Conservation (phyloP, 2,329 filamentous ascomycete species). For the Trichoderma hamatum region DNA sequence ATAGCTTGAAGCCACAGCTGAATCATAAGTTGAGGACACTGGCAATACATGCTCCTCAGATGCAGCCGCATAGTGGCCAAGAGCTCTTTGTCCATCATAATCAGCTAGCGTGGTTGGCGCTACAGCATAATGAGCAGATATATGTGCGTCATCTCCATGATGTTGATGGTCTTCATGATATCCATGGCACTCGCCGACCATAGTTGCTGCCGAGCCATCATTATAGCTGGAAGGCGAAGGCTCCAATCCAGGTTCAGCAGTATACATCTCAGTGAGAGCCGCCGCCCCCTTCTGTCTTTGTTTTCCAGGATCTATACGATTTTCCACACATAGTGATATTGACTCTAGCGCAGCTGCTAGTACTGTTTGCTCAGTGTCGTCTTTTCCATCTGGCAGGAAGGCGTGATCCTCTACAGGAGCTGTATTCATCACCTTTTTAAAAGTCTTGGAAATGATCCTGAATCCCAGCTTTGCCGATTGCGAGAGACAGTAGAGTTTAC, state of each 20-base stretch:
- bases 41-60: neutral
- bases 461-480: slow-evolving; percentile 42
- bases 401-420: neutral
- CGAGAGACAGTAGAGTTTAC: slow-evolving; percentile 38
- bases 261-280: neutral
- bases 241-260: neutral
- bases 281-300: neutral
- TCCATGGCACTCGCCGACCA: too few species aligned
- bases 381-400: neutral
- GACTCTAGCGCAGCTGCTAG: neutral
- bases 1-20: neutral
- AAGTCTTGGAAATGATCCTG: slow-evolving; percentile 39
- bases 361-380: neutral
- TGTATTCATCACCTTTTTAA: neutral
- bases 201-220: neutral
- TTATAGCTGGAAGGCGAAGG: neutral
- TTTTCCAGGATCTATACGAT: neutral
- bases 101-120: neutral
- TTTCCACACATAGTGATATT: neutral
- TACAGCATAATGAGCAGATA: neutral
- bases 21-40: neutral
- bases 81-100: neutral
- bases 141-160: neutral
- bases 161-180: neutral
- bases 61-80: neutral